Conservation (phyloP, 495 filamentous ascomycete species). For the Penicillium salamii region DNA sequence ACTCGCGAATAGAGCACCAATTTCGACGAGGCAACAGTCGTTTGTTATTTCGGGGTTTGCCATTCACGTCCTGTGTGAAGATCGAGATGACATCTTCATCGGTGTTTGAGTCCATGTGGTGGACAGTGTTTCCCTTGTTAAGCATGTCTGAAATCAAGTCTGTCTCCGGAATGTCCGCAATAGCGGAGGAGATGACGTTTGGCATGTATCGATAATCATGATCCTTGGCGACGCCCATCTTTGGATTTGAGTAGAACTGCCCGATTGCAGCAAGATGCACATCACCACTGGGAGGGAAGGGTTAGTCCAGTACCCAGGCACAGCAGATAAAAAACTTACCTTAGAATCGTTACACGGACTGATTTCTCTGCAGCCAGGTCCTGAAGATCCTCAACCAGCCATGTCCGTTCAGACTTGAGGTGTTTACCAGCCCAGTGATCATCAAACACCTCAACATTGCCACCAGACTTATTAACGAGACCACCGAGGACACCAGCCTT, state of each 20-base stretch:
- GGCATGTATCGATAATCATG: conserved; percentile 93
- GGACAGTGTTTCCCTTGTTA: conserved; percentile 89
- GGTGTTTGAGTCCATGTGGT: conserved; percentile 71
- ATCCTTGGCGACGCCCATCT: conserved; percentile 73
- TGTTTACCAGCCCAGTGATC: conserved; percentile 98
- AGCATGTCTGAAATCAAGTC: conserved; percentile 87
- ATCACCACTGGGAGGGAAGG: conserved; percentile 59
- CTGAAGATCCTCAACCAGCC: conserved; percentile 86
- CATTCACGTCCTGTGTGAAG: conserved; percentile 84
- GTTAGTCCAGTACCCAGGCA: not conserved
- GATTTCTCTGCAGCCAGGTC: conserved; percentile 87
- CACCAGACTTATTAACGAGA: conserved; percentile 85
- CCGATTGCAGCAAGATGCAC: conserved; percentile 91
- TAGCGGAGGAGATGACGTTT: conserved; percentile 83
- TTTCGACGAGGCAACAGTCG: conserved; percentile 86
- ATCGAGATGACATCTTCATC: conserved; percentile 96
- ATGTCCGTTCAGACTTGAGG: conserved; percentile 83
- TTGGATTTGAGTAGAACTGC: conserved; percentile 89
- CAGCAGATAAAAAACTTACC: conserved; percentile 40
- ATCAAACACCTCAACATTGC: conserved; percentile 89
- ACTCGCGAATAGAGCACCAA: conserved; percentile 85
- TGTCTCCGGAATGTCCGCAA: conserved; percentile 88
- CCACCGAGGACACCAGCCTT: conserved; percentile 77
- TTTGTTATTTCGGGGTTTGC: conserved; percentile 86
- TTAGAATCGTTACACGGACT: conserved; percentile 83